Base-by-base conservation (phyloP, 306 rosid species). In the Acacia melanoxylon region DNA sequence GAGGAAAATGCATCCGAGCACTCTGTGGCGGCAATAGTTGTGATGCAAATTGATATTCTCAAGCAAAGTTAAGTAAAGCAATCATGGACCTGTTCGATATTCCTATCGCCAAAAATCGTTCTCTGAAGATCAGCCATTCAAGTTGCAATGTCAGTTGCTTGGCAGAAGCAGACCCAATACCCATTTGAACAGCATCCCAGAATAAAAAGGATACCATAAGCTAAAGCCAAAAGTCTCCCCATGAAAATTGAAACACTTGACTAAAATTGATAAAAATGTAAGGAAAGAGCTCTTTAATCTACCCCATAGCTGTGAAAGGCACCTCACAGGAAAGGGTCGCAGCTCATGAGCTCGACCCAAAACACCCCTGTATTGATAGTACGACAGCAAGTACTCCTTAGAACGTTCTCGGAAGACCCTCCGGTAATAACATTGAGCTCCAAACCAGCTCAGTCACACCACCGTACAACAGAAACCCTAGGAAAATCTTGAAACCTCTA, bases 91-190 rank as follows among this genome's bases (percentile, higher is more conserved):
- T 95, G 94, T 61, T 95, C 98, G 68, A 88, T 86, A 86, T 95
- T 97, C 92, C 87, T 95, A 68, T 91, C 93, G 80, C 83, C 89
- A 59, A 72, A 59, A 87, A 87, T 83, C 51, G 82, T 78, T 86
- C 86, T 88, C 81, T 81, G 97, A 87, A 83, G 84, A 89, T 92
- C 97, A 87, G 99, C 95, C 99, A 95, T 95, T 95, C 91, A 93
- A 90, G 94, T 86, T 91, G 91, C 87, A 88, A 86, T 86, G 68
- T 78, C 74, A 83, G 72, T 84, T 73, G 77, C 79, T 87, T 81
- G 84, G 82, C 77, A 84, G 81, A 83, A 85, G 80, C 83, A 85
- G 63, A 87, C 77, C 88, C 90, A 94, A 86, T 65, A 75, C 90
- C 97, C 95, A 91, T 89, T 88, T 84, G 91, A 94, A 86, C 83